Conservation (phyloP, 768 basidiomycete species). For the Boletus fagicola region DNA sequence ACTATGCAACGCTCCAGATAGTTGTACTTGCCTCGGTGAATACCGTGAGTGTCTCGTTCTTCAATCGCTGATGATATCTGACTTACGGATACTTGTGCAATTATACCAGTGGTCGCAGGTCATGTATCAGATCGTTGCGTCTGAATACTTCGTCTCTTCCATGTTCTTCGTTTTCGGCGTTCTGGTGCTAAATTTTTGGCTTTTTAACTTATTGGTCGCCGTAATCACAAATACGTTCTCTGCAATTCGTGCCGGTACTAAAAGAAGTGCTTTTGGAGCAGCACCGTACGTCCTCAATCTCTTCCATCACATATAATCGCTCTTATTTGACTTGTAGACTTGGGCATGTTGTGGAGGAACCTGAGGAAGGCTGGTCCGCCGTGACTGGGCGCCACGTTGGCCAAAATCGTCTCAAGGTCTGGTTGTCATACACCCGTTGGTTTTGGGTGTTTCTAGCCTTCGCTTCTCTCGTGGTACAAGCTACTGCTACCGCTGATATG, state of each 20-base stretch:
- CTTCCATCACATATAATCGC: neutral
- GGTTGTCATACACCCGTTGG: slow-evolving; percentile 61
- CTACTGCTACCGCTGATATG: slow-evolving; percentile 57
- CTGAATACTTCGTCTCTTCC: slow-evolving; percentile 86
- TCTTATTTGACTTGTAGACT: slow-evolving; percentile 30
- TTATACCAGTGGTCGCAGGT: slow-evolving; percentile 62
- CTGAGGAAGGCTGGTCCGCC: slow-evolving; percentile 61
- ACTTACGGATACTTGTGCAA: neutral
- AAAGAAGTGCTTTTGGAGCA: slow-evolving; percentile 90
- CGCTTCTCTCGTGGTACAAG: slow-evolving; percentile 68
- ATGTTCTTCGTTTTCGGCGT: slow-evolving; percentile 85
- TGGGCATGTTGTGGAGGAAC: slow-evolving; percentile 46
- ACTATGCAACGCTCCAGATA: slow-evolving; percentile 77
- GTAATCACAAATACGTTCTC: slow-evolving; percentile 95
- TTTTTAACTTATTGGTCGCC: slow-evolving; percentile 90
- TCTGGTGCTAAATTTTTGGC: slow-evolving; percentile 89
- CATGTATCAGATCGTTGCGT: slow-evolving; percentile 88
- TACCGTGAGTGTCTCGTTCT: slow-evolving; percentile 47
- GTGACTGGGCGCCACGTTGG: slow-evolving; percentile 43
- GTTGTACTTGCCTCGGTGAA: slow-evolving; percentile 80
- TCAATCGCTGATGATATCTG: neutral
- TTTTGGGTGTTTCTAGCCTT: slow-evolving; percentile 77
- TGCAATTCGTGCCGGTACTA: slow-evolving; percentile 81
- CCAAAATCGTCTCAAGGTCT: slow-evolving; percentile 50
- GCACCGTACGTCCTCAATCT: slow-evolving; percentile 31